Conservation (phyloP, 352 stramenopile genomes). For the Phytophthora crassamura region DNA sequence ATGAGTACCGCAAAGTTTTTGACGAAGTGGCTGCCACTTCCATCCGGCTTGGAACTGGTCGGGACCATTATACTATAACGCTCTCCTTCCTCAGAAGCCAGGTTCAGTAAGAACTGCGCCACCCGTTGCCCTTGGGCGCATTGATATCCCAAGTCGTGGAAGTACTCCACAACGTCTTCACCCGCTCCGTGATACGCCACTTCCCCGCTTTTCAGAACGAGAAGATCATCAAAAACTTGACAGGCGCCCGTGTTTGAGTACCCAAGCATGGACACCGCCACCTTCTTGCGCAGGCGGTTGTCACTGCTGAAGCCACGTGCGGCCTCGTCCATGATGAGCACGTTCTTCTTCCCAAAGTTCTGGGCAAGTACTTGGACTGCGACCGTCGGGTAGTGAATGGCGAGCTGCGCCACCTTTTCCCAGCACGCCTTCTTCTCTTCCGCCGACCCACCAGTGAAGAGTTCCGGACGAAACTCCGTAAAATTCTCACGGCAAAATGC, state of each 20-base stretch:
- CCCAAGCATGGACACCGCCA: constrained; percentile 23
- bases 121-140: constrained; percentile 22
- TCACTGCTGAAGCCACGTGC: constrained; percentile 14
- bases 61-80: constrained; percentile 18
- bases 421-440: constrained; percentile 24
- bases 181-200: constrained; percentile 20
- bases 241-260: constrained; percentile 12
- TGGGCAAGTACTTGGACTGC: constrained; percentile 22
- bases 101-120: constrained; percentile 38
- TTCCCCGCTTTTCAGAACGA: constrained; percentile 30
- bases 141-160: constrained; percentile 25
- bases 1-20: constrained; percentile 21
- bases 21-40: constrained; percentile 2
- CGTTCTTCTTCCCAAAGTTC: constrained; percentile 28
- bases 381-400: constrained; percentile 26
- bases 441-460: constrained; percentile 18
- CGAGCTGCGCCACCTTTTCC: constrained; percentile 21
- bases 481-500: constrained; percentile 32
- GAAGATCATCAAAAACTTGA: constrained; percentile 29
- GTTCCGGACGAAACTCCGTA: constrained; percentile 19
- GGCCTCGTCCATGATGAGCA: constrained; percentile 33
- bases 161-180: constrained; percentile 27
- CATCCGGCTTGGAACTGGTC: not conserved
- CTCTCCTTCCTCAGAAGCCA: constrained; percentile 21
- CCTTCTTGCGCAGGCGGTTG: constrained; percentile 18